Percentiles rank a stretch among this genome's conserved stretches.
These are phyloP conservation scores for Trametes polyzona DNA, from an alignment of 1,284 basidiomycete genomes.

Conservation along the genomic window DNA sequence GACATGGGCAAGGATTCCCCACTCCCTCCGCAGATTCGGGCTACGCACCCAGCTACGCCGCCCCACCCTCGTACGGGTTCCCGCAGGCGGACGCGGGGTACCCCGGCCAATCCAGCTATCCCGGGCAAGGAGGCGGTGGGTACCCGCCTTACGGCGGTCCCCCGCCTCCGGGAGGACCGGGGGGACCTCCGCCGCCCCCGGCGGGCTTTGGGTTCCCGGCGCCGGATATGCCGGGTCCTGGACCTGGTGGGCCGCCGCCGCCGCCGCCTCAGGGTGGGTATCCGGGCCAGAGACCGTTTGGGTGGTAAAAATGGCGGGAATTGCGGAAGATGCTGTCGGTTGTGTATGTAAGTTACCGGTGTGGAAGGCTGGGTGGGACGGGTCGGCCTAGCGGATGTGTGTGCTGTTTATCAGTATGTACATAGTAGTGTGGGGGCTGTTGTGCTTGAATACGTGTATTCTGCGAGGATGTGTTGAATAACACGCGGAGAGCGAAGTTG, in stretches of 20 bases:
- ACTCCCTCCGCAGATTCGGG: slow-evolving; percentile 1
- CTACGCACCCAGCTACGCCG: slow-evolving; percentile 24
- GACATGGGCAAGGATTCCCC: not conserved
- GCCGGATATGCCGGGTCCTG: slow-evolving; percentile 15
- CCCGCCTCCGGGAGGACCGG: slow-evolving; percentile 7
- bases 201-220: slow-evolving; percentile 26
- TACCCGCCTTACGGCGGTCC: slow-evolving; percentile 22
- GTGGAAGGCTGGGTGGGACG: not conserved
- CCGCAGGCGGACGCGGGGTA: slow-evolving; percentile 19
- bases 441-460: too few species aligned
- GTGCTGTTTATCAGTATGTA: too few species aligned
- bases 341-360: not conserved
- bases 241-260: slow-evolving; percentile 7
- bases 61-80: slow-evolving; percentile 19
- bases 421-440: too few species aligned
- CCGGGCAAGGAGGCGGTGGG: slow-evolving; percentile 15
- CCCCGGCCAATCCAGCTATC: slow-evolving; percentile 19
- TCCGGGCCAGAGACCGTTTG: slow-evolving; percentile 24
- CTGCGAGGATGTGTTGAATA: too few species aligned
- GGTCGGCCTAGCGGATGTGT: too few species aligned
- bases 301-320: slow-evolving; percentile 12
- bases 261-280: slow-evolving; percentile 17
- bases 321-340: not conserved
- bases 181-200: slow-evolving; percentile 7
- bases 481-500: too few species aligned